Evolutionary conservation across 2,329 filamentous ascomycete species (phyloP), one percentile per base, ranked within the genome.

Genomic region (Ceratocystis papillata): DNA sequence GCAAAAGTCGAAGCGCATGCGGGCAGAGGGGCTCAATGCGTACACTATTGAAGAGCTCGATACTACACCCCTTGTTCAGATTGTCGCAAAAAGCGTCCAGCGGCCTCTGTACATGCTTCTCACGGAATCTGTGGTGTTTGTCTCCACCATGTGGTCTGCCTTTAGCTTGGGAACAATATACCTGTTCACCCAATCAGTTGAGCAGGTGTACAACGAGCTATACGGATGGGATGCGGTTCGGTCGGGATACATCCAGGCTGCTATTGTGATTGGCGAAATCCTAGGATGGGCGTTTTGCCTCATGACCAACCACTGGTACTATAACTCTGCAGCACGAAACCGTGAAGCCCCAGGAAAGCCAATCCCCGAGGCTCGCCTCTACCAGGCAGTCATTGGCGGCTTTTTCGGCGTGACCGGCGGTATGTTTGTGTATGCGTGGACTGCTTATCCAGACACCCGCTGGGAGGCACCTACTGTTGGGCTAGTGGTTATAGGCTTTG

Each of bases 341-440:
- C 72, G 67, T 8, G 73, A 77, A 66, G 65, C 67, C 2, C 74
- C 75, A 0, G 73, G 73, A 17, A 68, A 69, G 2, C 75, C 75
- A 74, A 64, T 67, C 41, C 66, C 66, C 45, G 66, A 67, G 25
- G 60, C 66, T 6, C 63, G 66, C 25, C 66, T 67, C 12, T 67
- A 67, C 59, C 66, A 67, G 17, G 66, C 66, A 8, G 63, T 67
- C 17, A 63, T 67, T 50, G 66, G 66, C 28, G 66, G 66, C 5
- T 61, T 67, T 30, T 65, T 65, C 25, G 66, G 66, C 7, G 63
- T 67, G 7, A 67, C 63, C 0, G 79, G 76, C 1, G 80, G 80
- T 15, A 75, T 81, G 72, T 80, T 82, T 68, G 74, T 76, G 41
- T 82, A 81, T 68, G 80, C 74, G 0, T 82, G 79, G 80, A 78